These are phyloP conservation scores for Viridothelium virens DNA, from an alignment of 495 filamentous ascomycete species.

Conservation along the genomic window DNA sequence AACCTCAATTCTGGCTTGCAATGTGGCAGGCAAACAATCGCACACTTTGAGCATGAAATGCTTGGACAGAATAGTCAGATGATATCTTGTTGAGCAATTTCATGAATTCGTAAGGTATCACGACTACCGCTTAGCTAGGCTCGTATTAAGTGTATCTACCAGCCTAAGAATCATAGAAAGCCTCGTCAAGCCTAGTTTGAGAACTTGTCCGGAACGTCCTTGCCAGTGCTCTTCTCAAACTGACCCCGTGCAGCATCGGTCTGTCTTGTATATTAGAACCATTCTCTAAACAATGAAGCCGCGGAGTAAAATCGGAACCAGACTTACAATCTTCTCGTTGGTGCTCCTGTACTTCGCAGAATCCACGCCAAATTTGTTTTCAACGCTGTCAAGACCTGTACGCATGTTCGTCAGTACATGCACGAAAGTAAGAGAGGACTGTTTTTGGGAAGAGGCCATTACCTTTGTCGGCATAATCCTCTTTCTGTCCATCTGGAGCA, in stretches of 20 bases:
- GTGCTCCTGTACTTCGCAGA: conserved; percentile 3
- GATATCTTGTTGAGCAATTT: not conserved
- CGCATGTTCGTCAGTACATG: not conserved
- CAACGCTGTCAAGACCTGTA: conserved; percentile 7
- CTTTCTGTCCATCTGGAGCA: not conserved
- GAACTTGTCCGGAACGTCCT: conserved; percentile 3
- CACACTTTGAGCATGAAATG: not conserved
- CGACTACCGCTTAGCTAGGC: not conserved
- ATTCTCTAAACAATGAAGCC: too few relatives aligned
- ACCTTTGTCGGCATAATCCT: conserved; percentile 6
- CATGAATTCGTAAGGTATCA: not conserved
- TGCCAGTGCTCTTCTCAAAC: conserved; percentile 3
- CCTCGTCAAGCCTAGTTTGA: not conserved
- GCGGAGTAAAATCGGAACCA: not conserved
- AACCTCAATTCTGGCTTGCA: too few relatives aligned
- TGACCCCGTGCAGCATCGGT: not conserved
- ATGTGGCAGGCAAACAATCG: too few relatives aligned
- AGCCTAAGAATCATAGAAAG: not conserved
- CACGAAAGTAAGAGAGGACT: not conserved
- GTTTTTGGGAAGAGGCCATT: not conserved
- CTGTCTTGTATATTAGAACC: not conserved
- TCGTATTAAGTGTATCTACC: not conserved
- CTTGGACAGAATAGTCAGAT: not conserved
- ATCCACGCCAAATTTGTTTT: not conserved
- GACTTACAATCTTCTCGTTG: conserved; percentile 7